Base-by-base conservation (phyloP, 2,329 filamentous ascomycete genomes). In the Metarhizium robertsii region DNA sequence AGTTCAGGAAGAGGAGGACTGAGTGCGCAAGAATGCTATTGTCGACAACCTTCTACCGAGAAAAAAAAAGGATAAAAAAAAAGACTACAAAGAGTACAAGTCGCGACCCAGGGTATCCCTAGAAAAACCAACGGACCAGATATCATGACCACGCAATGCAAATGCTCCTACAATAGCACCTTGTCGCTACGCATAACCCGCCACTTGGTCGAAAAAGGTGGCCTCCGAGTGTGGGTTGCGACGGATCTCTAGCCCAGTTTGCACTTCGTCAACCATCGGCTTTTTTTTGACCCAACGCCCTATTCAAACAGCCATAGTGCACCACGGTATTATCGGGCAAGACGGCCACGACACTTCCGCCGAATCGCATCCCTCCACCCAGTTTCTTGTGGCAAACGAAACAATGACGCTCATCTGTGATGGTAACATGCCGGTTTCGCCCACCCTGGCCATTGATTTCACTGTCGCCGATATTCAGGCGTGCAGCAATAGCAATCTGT, bases 321-420 rank as follows among this genome's bases (percentile, higher is more conserved):
- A 94, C 86, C 16, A 91, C 88, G 30, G 78, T 80, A 67, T 85
- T 90, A 73, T 95, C 88, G 6, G 92, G 90, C 71, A 94, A 80
- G 13, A 96, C 92, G 45, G 92, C 86, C 57, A 97, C 87, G 18
- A 96, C 94, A 69, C 88, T 95, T 4, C 90, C 88, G 2, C 92
- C 92, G 62, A 97, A 83, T 58, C 94, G 77, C 78, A 96, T 96
- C 66, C 70, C 69, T 1, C 90, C 87, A 1, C 92, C 92, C 61
- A 99, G 81, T 61, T 94, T 79, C 77, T 96, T 97, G 70, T 96
- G 88, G 68, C 94, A 99, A 16, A 95, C 89, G 13, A 88, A 86
- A 68, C 94, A 99, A 54, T 96, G 86, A 53, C 90, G 79, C 66
- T 97, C 92, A 64, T 99, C 92, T 10, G 81, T 84, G 53, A 99